Conservation (phyloP, 805 yeast genomes). For the Candida awuae region DNA sequence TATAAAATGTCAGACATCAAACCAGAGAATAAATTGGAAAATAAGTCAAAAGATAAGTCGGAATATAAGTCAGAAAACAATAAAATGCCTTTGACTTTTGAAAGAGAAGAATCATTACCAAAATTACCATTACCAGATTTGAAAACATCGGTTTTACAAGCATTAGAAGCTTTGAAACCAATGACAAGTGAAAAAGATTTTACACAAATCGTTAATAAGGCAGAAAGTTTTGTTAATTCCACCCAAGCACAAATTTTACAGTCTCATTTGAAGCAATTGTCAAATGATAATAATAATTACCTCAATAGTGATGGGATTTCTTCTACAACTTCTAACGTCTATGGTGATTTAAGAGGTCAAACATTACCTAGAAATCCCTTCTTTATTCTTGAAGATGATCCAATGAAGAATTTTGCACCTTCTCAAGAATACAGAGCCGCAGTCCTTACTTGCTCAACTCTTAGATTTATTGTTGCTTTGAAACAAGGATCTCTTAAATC, state of each 20-base stretch:
- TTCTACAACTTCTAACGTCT: slow-evolving; percentile 49
- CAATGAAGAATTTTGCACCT: slow-evolving; percentile 49
- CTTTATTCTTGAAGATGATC: slow-evolving; percentile 66
- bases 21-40: too few relatives aligned
- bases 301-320: slow-evolving; percentile 41
- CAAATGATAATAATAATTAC: slow-evolving; percentile 40
- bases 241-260: slow-evolving; percentile 41
- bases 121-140: slow-evolving; percentile 56
- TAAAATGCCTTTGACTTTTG: slow-evolving; percentile 27
- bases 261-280: slow-evolving; percentile 41
- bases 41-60: too few relatives aligned
- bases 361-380: slow-evolving; percentile 74
- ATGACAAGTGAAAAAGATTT: slow-evolving; percentile 47
- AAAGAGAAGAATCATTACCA: slow-evolving; percentile 41
- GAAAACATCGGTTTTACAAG: slow-evolving; percentile 40
- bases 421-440: slow-evolving; percentile 64
- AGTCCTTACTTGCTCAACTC: slow-evolving; percentile 53
- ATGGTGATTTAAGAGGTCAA: slow-evolving; percentile 57
- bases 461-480: slow-evolving; percentile 56
- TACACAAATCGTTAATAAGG: slow-evolving; percentile 33
- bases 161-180: slow-evolving; percentile 53
- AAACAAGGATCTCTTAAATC: slow-evolving; percentile 46
- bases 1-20: too few relatives aligned
- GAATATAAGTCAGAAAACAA: too few relatives aligned
- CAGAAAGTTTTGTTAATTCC: slow-evolving; percentile 39